Base-by-base conservation (phyloP, 2,329 filamentous ascomycete species). In the Arthrobotrys megalospora region DNA sequence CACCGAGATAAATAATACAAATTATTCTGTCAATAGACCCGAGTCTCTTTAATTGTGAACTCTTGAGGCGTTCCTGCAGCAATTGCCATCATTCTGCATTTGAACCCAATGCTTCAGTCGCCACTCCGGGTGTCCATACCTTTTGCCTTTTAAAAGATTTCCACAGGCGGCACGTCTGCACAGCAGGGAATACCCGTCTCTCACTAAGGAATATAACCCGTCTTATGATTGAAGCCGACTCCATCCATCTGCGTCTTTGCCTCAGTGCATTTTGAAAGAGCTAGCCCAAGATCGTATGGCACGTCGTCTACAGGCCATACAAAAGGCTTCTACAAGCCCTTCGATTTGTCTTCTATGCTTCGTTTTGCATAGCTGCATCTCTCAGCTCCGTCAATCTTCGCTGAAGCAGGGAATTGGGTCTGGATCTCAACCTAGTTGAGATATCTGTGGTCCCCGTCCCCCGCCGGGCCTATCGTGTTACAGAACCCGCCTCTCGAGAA, bases 301-400 rank as follows among this genome's bases (percentile, higher is more conserved):
- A 67, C 43, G 32, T 36, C 43, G 43, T 75, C 63, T 67, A 52
- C 52, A n/a, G 52, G 32, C 50, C 50, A 58, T 24, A 50, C 21
- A 62, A 52, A 58, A 34, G 41, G 43, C 66, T 70, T 70, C 66
- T 62, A 62, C 66, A 48, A 36, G 45, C 45, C 48, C 58, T 76
- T 70, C 64, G 64, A 69, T 76, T 69, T 38, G 72, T 52, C 28
- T 76, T 65, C 65, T 65, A 58, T 53, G 24, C 58, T 72, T 64
- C 38, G 58, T 60, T 32, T 38, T 64, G 47, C 48, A 64, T 60
- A 28, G 45, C 12, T 65, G 64, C 55, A 63, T 65, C 34, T 45
- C 34, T 70, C 72, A 68, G 72, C 66, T 77, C 73, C 66, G 73
- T 34, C 48, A 58, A 36, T 77, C 38, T 66, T 50, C 66, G 73